Percentiles rank a stretch among this genome's conserved stretches.
Evolutionary conservation across 805 yeast species (phyloP).

Genomic region (Cyberlindnera maclurae): DNA sequence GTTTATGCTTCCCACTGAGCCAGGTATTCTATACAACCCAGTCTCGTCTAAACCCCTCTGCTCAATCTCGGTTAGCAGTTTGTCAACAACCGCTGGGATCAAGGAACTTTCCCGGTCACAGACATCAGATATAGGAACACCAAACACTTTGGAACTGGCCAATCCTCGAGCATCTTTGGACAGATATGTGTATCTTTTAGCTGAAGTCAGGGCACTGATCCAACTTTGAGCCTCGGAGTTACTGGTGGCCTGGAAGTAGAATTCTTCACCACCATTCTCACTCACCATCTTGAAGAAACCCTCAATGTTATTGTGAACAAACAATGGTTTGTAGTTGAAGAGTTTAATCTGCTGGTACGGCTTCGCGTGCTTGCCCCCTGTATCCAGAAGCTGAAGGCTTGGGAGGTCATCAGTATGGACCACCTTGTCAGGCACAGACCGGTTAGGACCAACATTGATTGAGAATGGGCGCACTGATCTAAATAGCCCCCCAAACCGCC

Average conservation of each 20-base stretch:
- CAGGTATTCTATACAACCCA: slow-evolving; percentile 77
- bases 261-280: slow-evolving; percentile 42
- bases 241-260: slow-evolving; percentile 57
- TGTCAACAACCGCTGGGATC: slow-evolving; percentile 61
- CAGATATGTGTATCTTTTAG: slow-evolving; percentile 36
- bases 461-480: slow-evolving; percentile 56
- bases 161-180: slow-evolving; percentile 33
- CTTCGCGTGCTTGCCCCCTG: slow-evolving; percentile 33
- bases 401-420: slow-evolving; percentile 56
- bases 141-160: slow-evolving; percentile 58
- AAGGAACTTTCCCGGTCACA: slow-evolving; percentile 62
- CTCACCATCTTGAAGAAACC: slow-evolving; percentile 37
- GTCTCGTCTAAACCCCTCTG: slow-evolving; percentile 83
- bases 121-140: slow-evolving; percentile 72
- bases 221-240: slow-evolving; percentile 66
- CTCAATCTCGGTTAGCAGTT: slow-evolving; percentile 70
- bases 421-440: slow-evolving; percentile 37
- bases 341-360: slow-evolving; percentile 43
- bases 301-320: slow-evolving; percentile 30
- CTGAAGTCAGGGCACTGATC: slow-evolving; percentile 41
- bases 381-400: slow-evolving; percentile 34
- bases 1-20: slow-evolving; percentile 52
- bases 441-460: slow-evolving; percentile 35
- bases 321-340: slow-evolving; percentile 31
- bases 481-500: slow-evolving; percentile 52